These are phyloP conservation scores for Apiospora koreana DNA, from an alignment of 2,329 filamentous ascomycete species.

Conservation along the genomic window DNA sequence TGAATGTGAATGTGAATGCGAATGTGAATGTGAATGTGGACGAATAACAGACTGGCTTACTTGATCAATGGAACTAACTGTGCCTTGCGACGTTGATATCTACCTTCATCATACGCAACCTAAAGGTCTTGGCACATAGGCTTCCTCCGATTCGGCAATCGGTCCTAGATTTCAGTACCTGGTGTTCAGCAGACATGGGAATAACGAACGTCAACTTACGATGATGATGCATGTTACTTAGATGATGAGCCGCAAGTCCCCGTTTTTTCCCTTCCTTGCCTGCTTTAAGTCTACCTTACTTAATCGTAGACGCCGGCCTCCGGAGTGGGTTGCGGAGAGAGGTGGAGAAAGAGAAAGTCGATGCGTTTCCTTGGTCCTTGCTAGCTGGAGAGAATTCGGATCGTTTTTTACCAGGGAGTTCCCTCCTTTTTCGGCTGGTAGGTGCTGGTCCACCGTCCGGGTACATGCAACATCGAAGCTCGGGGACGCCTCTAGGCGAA, in stretches of 20 bases:
- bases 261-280: not conserved
- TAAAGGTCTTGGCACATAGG: too few species aligned
- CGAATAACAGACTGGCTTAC: not conserved
- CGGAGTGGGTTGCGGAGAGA: not conserved
- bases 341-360: not conserved
- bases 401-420: not conserved
- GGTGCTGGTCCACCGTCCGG: not conserved
- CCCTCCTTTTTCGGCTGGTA: not conserved
- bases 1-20: not conserved
- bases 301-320: not conserved
- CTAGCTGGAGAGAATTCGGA: not conserved
- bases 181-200: not conserved
- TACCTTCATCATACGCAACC: too few species aligned
- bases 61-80: not conserved
- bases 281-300: not conserved
- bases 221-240: not conserved
- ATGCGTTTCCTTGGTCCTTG: not conserved
- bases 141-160: too few species aligned
- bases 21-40: too few species aligned
- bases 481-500: not conserved
- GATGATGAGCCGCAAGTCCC: not conserved
- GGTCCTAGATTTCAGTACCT: too few species aligned
- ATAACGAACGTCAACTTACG: not conserved
- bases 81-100: not conserved
- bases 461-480: not conserved